phyloP scores from a whole-genome alignment of 495 filamentous ascomycete genomes.

The Tuber umbilicatum region DNA sequence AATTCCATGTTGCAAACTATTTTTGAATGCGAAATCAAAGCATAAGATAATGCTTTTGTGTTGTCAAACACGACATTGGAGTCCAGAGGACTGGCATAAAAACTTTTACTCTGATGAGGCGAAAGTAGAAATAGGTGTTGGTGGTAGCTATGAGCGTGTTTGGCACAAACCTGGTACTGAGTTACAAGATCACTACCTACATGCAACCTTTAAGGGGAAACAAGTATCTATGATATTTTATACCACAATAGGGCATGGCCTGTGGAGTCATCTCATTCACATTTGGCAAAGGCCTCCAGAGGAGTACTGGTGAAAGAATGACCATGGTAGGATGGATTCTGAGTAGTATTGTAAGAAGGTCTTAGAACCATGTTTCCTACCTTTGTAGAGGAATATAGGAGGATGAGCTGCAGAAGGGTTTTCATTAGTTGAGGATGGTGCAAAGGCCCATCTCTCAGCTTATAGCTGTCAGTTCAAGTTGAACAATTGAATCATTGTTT shows the following conservation, averaged over 20 bases:
- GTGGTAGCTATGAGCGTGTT: neutral
- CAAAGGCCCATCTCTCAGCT: neutral
- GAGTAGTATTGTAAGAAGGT: conserved; percentile 2
- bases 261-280: neutral
- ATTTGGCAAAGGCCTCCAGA: neutral
- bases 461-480: conserved; percentile 2
- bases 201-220: neutral
- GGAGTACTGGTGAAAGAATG: conserved; percentile 1
- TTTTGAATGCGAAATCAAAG: neutral
- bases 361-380: neutral
- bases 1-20: neutral
- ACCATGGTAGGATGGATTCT: neutral
- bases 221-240: neutral
- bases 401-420: neutral
- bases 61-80: neutral
- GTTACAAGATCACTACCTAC: conserved; percentile 3
- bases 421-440: conserved; percentile 8
- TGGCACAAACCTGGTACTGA: neutral
- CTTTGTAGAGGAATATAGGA: conserved; percentile 2
- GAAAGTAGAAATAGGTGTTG: neutral
- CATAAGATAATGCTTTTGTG: neutral
- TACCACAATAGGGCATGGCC: neutral
- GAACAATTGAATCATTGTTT: conserved; percentile 2
- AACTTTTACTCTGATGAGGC: conserved; percentile 7
- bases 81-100: neutral